A percentile compares a stretch with the other conserved stretches of the same genome.
phyloP scores from a whole-genome alignment of 2,329 filamentous ascomycete species.

The Exserohilum turcica region DNA sequence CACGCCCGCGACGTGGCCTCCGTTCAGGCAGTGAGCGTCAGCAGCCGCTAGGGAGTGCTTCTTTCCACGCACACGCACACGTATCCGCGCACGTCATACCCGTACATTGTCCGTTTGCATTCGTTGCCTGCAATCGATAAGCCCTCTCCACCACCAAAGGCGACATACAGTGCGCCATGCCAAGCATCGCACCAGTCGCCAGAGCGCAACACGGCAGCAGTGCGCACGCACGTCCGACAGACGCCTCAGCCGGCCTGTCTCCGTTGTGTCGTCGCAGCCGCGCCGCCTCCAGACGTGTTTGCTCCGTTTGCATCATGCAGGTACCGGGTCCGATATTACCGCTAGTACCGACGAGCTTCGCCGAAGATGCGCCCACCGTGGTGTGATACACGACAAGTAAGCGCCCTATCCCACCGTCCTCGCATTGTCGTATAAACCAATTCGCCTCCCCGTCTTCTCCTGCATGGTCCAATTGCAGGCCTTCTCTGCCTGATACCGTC shows the following conservation, averaged over 20 bases:
- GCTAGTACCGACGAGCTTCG: conserved; percentile 20
- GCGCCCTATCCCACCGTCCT: conserved; percentile 3
- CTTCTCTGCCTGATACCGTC: conserved; percentile 7
- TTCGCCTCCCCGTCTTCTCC: neutral
- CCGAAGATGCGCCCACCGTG: conserved; percentile 35
- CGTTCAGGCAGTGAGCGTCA: neutral
- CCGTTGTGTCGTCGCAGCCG: neutral
- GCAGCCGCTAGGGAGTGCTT: neutral
- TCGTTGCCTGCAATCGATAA: too few species aligned
- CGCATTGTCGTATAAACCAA: conserved; percentile 16
- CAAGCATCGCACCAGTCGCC: too few species aligned
- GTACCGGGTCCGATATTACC: conserved; percentile 19
- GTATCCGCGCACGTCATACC: neutral
- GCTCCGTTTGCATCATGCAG: conserved; percentile 23
- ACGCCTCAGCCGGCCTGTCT: too few species aligned
- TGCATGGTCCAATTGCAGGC: conserved; percentile 27
- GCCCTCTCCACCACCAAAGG: too few species aligned
- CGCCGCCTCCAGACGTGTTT: conserved; percentile 11
- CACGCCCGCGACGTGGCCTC: conserved; percentile 5
- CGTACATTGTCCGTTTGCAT: neutral
- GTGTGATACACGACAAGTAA: conserved; percentile 35
- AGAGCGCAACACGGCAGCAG: neutral
- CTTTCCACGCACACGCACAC: too few species aligned
- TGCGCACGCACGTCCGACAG: neutral
- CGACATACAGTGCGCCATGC: neutral